These are phyloP conservation scores for Aspergillus japonicus DNA, from an alignment of 2,329 filamentous ascomycete species.

Conservation along the genomic window DNA sequence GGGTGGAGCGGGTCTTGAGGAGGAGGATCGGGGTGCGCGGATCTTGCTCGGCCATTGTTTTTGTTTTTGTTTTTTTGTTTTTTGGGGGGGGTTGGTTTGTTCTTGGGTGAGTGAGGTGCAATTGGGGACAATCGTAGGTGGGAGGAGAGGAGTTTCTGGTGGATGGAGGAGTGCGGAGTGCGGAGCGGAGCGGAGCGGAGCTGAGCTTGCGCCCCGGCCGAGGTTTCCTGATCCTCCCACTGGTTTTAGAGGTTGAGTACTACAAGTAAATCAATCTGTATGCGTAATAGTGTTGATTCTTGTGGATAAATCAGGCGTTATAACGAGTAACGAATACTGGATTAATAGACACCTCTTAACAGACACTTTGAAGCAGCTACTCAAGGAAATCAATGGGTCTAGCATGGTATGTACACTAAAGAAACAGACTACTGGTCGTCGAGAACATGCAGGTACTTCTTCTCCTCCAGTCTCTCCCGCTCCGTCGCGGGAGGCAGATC, in stretches of 20 bases:
- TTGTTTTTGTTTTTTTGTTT: conserved; percentile 4
- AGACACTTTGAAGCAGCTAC: conserved; percentile 10
- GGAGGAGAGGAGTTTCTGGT: neutral
- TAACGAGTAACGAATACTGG: too few relatives aligned
- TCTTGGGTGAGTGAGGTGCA: neutral
- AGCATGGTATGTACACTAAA: conserved; percentile 43
- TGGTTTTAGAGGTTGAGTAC: too few relatives aligned
- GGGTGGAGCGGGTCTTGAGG: conserved; percentile 49
- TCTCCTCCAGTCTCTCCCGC: conserved; percentile 90
- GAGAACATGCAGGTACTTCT: conserved; percentile 92
- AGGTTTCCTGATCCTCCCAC: neutral
- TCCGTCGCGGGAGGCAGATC: conserved; percentile 93
- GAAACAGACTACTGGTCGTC: conserved; percentile 69
- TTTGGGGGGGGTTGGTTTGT: neutral
- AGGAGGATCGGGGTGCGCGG: conserved; percentile 40
- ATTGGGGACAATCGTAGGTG: neutral
- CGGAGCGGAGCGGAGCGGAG: neutral
- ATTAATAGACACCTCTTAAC: too few relatives aligned
- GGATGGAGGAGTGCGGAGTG: neutral
- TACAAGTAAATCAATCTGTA: too few relatives aligned
- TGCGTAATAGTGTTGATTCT: too few relatives aligned
- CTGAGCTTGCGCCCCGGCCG: neutral
- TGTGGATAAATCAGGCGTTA: too few relatives aligned
- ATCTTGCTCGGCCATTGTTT: neutral
- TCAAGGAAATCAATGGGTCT: conserved; percentile 38